Base-by-base conservation (phyloP, 202 grass and related monocot species). In the Tripidium arundinaceum region DNA sequence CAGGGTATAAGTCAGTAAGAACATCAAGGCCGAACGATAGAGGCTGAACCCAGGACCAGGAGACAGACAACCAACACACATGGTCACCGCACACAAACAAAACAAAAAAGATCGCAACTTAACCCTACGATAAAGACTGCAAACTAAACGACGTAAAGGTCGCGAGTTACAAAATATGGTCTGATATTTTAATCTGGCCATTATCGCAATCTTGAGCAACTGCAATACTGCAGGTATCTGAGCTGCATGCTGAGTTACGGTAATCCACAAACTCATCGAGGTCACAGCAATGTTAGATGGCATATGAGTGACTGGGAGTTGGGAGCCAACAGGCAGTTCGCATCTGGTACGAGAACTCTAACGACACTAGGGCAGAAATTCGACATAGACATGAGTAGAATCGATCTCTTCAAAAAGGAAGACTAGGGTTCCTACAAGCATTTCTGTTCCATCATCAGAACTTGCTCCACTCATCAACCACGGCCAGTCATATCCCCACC, bases 401-500 rank as follows among this genome's bases (percentile, higher is more conserved):
- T 71, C 12, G 6, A 34, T 19, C 55, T 24, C 43, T 66, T 66
- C 62, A 68, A 14, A 10, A 15, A 25, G 25, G 29, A 39, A 66
- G 27, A 58, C 64, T 57, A 41, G 10, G 65, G 4, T 24, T 22
- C 39, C 57, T 62, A 7, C 39, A 62, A 36, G 15, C 41, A 46
- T 73, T n/a, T 64, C n/a, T 64, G 13, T 72, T 19, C 77, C 22
- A 19, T 37, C 58, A 65, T 81, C 79, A 73, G 41, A 39, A 64
- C n/a, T 72, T 47, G 55, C 79, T 63, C 67, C 79, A 46, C 55
- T 64, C 55, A 50, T 82, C 79, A 72, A 18, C 21, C 19, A 66
- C 79, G 72, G 40, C n/a, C 12, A 37, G 68, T 12, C 79, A 81
- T 59, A 68, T 26, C 67, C 31, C 21, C 10, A n/a, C 82, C 27